Evolutionary conservation across 257 asterid genomes (phyloP).

Genomic region (Plantago major): DNA sequence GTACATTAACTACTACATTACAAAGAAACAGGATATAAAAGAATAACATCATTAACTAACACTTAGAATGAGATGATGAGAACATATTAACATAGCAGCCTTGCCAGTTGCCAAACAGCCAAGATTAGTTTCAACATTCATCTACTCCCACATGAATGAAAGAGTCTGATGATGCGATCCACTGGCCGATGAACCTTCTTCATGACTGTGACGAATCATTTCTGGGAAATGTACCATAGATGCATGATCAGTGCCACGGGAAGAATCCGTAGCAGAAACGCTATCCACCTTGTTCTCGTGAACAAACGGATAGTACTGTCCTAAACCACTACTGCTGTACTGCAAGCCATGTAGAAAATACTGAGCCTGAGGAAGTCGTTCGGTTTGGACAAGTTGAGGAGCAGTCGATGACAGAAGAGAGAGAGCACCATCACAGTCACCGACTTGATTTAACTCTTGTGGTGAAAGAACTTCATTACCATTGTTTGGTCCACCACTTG

Average conservation of each 20-base stretch:
- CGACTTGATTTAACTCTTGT: slow-evolving; percentile 38
- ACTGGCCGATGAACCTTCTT: slow-evolving; percentile 48
- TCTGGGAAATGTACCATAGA: slow-evolving; percentile 48
- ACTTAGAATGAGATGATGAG: neutral
- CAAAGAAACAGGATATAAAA: neutral
- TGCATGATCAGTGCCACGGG: slow-evolving; percentile 15
- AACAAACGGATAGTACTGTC: slow-evolving; percentile 24
- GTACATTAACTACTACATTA: neutral
- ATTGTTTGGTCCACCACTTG: too few relatives aligned
- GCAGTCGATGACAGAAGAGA: slow-evolving; percentile 95
- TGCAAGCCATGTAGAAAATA: slow-evolving; percentile 24
- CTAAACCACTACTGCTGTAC: slow-evolving; percentile 21
- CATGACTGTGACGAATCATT: slow-evolving; percentile 45
- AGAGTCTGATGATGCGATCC: slow-evolving; percentile 75
- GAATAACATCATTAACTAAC: neutral
- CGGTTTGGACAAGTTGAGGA: neutral
- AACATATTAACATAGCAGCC: neutral
- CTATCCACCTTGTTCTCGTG: slow-evolving; percentile 35
- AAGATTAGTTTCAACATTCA: neutral
- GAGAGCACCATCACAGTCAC: slow-evolving; percentile 79
- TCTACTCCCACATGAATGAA: slow-evolving; percentile 75
- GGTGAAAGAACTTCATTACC: too few relatives aligned
- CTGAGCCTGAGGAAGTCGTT: slow-evolving; percentile 2
- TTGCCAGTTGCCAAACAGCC: neutral
- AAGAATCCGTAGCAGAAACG: slow-evolving; percentile 26